These are phyloP conservation scores for Phaeophleospora eucalypticola DNA, from an alignment of 2,329 filamentous ascomycete species.

Conservation along the genomic window DNA sequence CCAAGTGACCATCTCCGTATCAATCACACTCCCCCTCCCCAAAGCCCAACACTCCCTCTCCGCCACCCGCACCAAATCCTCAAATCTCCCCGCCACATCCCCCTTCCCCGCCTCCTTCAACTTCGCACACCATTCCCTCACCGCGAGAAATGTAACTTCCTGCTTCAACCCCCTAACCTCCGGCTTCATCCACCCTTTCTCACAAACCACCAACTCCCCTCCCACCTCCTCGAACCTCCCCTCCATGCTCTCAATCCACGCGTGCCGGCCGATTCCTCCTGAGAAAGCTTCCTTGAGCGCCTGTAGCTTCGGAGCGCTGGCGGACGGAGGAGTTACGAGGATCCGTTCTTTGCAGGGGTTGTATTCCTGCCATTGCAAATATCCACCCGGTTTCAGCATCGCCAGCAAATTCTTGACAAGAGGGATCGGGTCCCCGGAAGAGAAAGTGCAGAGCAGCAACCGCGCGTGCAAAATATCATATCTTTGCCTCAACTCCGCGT, in stretches of 20 bases:
- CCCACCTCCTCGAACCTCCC: conserved; percentile 5
- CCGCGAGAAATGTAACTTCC: conserved; percentile 17
- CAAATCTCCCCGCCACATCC: conserved; percentile 7
- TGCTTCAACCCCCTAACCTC: conserved; percentile 13
- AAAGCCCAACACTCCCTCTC: conserved; percentile 16
- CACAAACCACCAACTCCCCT: conserved; percentile 10
- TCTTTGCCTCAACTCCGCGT: conserved; percentile 6
- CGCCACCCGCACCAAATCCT: conserved; percentile 10
- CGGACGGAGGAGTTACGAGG: conserved; percentile 6
- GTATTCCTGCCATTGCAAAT: conserved; percentile 25
- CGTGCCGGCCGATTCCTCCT: background rate
- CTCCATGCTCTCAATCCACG: conserved; percentile 13
- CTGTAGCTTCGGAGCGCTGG: conserved; percentile 6
- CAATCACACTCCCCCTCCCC: conserved; percentile 9
- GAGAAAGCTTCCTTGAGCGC: background rate
- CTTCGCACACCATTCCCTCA: conserved; percentile 14
- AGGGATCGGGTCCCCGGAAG: conserved; percentile 19
- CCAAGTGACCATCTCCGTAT: conserved; percentile 20
- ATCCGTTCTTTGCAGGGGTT: conserved; percentile 10
- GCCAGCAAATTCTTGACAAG: conserved; percentile 17
- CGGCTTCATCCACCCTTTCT: conserved; percentile 12
- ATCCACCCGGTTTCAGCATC: conserved; percentile 23
- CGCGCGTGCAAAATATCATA: conserved; percentile 25
- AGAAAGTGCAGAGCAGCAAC: conserved; percentile 17
- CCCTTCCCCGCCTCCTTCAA: conserved; percentile 7